Percentiles rank a stretch among this genome's conserved stretches.
These are phyloP conservation scores for Paecilomyces formosus DNA, from an alignment of 2,329 filamentous ascomycete species.

Conservation along the genomic window DNA sequence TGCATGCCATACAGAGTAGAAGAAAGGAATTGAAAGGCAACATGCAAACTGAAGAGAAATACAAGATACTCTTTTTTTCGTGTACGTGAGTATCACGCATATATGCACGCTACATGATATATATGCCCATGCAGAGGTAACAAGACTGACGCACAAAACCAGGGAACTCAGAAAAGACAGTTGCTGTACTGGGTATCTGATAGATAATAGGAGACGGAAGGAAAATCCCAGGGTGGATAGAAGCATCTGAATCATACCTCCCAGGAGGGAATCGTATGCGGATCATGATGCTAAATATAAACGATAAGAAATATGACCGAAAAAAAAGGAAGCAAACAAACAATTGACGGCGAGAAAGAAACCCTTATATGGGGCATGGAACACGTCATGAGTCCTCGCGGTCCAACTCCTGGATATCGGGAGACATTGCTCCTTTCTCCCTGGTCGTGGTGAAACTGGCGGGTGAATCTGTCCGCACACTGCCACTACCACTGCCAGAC, in stretches of 20 bases:
- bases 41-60: not conserved
- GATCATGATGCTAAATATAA: not conserved
- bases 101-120: not conserved
- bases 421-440: not conserved
- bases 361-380: not conserved
- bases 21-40: not conserved
- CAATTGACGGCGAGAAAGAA: not conserved
- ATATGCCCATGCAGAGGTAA: not conserved
- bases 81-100: not conserved
- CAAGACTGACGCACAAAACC: not conserved
- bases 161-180: conserved; percentile 1
- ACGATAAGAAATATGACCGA: not conserved
- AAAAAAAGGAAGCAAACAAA: not conserved
- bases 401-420: not conserved
- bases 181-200: conserved; percentile 26
- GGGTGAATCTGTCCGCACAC: conserved; percentile 15
- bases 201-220: conserved; percentile 6
- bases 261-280: not conserved
- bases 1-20: not conserved
- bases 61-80: not conserved
- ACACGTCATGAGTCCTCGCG: not conserved
- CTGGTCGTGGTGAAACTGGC: conserved; percentile 11
- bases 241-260: not conserved
- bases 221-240: not conserved
- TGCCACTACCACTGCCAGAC: conserved; percentile 20